Conservation (phyloP, 202 grass and related monocot species). For the Brachypodium distachyon region DNA sequence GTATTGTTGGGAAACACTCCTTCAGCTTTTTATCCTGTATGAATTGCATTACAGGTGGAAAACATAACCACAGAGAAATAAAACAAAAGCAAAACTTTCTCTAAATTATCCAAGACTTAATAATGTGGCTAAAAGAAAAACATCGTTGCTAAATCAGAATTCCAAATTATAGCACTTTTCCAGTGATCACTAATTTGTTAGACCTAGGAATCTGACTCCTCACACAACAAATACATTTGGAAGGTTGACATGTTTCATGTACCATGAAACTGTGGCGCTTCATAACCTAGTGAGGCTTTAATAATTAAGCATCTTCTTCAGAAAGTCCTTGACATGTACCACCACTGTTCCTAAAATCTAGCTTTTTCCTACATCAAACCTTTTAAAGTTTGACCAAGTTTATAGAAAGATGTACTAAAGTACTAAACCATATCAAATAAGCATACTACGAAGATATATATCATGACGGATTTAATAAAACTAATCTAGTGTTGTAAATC, state of each 20-base stretch:
- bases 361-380: too few relatives aligned
- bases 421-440: too few relatives aligned
- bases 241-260: not conserved
- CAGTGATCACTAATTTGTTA: not conserved
- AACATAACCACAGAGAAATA: constrained; percentile 4
- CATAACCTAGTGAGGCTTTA: too few relatives aligned
- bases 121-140: not conserved
- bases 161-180: not conserved
- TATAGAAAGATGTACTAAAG: too few relatives aligned
- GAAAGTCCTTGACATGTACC: not conserved
- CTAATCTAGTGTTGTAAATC: too few relatives aligned
- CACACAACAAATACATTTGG: not conserved
- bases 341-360: too few relatives aligned
- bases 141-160: not conserved
- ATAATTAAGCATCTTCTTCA: not conserved
- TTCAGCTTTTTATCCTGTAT: constrained; percentile 97
- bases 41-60: constrained; percentile 15
- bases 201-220: constrained; percentile 23
- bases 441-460: too few relatives aligned
- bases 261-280: not conserved
- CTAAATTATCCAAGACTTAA: not conserved
- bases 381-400: too few relatives aligned
- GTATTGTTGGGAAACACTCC: constrained; percentile 72
- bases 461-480: too few relatives aligned
- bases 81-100: constrained; percentile 8